Evolutionary conservation across 257 asterid species (phyloP).

Genomic region (Solanum lignicaule): DNA sequence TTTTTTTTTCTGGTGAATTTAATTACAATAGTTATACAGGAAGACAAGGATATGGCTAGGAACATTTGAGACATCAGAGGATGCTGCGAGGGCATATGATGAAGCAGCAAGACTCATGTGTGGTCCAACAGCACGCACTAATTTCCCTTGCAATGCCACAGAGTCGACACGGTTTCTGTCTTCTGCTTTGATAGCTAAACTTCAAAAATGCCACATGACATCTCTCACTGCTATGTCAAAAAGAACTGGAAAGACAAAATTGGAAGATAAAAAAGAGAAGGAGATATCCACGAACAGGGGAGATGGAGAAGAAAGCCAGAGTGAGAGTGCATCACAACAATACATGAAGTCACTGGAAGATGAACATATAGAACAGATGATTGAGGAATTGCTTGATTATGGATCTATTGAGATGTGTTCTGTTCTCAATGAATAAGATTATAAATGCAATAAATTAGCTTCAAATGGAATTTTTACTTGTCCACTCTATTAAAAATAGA

Average conservation of each 20-base stretch:
- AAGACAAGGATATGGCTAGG: slow-evolving; percentile 77
- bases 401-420: slow-evolving; percentile 47
- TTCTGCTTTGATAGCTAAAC: slow-evolving; percentile 43
- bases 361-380: slow-evolving; percentile 65
- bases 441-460: neutral
- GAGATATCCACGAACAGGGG: neutral
- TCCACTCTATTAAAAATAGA: too few relatives aligned
- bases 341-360: slow-evolving; percentile 38
- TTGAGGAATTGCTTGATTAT: slow-evolving; percentile 51
- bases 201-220: slow-evolving; percentile 55
- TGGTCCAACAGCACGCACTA: slow-evolving; percentile 56
- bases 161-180: slow-evolving; percentile 37
- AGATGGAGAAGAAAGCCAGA: neutral
- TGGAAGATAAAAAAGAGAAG: neutral
- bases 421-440: slow-evolving; percentile 11
- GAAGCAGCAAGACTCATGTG: slow-evolving; percentile 74
- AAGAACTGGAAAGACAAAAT: neutral
- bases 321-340: slow-evolving; percentile 8
- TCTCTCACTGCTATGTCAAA: slow-evolving; percentile 36
- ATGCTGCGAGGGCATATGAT: slow-evolving; percentile 71
- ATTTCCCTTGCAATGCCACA: slow-evolving; percentile 33
- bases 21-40: slow-evolving; percentile 11
- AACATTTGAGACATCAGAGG: slow-evolving; percentile 73
- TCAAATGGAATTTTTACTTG: neutral
- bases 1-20: neutral